Base-by-base conservation (phyloP, 1,284 basidiomycete species). In the Cutaneotrichosporon sp. region DNA sequence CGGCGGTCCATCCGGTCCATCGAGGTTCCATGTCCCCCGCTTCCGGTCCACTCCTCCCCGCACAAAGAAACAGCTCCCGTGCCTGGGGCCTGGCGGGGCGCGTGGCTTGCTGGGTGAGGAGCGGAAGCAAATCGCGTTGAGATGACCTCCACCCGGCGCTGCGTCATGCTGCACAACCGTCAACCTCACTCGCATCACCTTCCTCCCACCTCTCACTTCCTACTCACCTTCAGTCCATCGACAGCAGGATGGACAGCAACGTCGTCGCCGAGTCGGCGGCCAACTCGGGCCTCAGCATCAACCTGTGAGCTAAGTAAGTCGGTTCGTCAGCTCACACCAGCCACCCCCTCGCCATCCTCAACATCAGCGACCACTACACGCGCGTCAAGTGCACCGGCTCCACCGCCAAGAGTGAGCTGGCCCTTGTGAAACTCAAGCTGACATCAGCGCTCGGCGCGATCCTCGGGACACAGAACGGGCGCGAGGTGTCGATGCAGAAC, bases 401-500 rank as follows among this genome's bases (percentile, higher is more conserved):
- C 16, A 29, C 14, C 16, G 22, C 49, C 4, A 62, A 57, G 53
- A 52, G 62, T 64, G 20, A 51, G 60, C 38, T 9, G 16, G 4
- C 9, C 11, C 13, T 10, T 13, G 29, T 13, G 14, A 2, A n/a
- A n/a, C n/a, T n/a, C n/a, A 14, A 16, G 31, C 56, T 60, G 13
- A 56, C 18, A 51, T 27, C 68, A 95, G 95, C 97, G 47, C 83
- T 97, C 60, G 95, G 95, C 13, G 94, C 91, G 5, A 83, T 99
- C 3, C 85, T 99, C n/a, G 95, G 95, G 4, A 94, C 91, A 1
- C 94, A 97, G 78, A 87, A 86, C 69, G 95, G 94, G 13, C 87
- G 94, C 63, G 91, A 97, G 70, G 87, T 99, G 16, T 93, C 98
- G 78, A 93, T 99, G 70, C 90, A 95, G 65, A 99, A 98, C 76